phyloP scores from a whole-genome alignment of 768 basidiomycete genomes.

The Pleurotus cornucopiae region DNA sequence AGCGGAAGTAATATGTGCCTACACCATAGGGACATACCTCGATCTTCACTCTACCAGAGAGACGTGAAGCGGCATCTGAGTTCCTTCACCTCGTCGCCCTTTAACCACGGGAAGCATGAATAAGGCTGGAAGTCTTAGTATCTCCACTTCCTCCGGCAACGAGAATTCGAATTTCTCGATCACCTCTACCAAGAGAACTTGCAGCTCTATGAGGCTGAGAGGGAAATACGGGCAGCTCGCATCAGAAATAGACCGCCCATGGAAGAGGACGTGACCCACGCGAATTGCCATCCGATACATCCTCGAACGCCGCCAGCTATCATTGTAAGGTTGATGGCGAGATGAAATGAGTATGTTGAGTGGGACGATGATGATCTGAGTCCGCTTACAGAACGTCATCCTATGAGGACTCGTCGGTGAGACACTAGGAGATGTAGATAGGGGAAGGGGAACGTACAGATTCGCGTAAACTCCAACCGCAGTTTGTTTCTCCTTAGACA shows the following conservation, averaged over 20 bases:
- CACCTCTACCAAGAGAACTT: neutral
- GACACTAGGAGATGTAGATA: neutral
- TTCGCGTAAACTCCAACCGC: conserved; percentile 20
- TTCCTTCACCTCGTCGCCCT: conserved; percentile 11
- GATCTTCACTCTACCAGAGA: conserved; percentile 7
- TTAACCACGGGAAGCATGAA: conserved; percentile 3
- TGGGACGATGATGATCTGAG: neutral
- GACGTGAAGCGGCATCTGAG: conserved; percentile 29
- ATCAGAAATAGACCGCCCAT: neutral
- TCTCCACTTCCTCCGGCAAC: neutral
- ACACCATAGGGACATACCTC: no score
- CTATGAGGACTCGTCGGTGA: neutral
- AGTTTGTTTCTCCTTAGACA: conserved; percentile 9
- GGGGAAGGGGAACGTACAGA: conserved; percentile 17
- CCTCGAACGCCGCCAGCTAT: conserved; percentile 9
- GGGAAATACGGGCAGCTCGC: no score
- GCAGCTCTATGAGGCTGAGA: neutral
- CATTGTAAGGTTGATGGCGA: no score
- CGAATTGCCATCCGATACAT: conserved; percentile 13
- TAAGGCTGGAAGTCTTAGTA: neutral
- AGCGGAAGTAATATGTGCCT: no score
- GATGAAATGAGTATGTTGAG: neutral
- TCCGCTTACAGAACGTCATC: neutral
- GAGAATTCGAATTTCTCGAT: neutral
- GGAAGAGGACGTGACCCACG: conserved; percentile 4